Base-by-base conservation (phyloP, 306 rosid genomes). In the Quercus agrifolia region DNA sequence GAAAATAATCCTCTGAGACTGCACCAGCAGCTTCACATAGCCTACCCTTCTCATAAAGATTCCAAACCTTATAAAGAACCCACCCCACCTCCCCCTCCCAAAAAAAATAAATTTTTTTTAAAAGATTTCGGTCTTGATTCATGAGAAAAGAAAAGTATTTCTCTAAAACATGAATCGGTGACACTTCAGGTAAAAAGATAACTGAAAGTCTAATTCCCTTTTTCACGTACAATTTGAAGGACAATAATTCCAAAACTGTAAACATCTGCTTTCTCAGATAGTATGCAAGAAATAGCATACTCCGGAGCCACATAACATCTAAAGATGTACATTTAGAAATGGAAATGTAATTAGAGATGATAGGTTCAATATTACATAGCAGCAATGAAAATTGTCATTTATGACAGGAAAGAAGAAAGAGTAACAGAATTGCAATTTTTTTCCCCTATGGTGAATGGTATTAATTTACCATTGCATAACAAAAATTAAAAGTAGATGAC, bases 271-370 rank as follows among this genome's bases (percentile, higher is more conserved):
- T 92, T 92, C 78, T 89, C 93, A 0, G 88, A 71, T 74, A 87
- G 78, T 77, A 82, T 89, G 6, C 91, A 91, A 6, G 54, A 85
- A 82, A 86, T 76, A 4, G 83, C 74, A 69, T 92, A 92, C 38
- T 92, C 91, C 0, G 92, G 93, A 86, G 97, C 97, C 92, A 90
- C 86, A 33, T 92, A 92, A 70, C 95, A 95, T 31, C 93, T 92
- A 64, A 7, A 51, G 5, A 41, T 41, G 76, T 23, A 49, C 52
- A 41, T 12, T 72, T 56, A 21, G 35, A 35, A 66, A 73, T 8
- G 17, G 6, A 68, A 18, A 19, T 19, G 11, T 41, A 41, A 41
- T 41, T 41, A 8, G 46, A 41, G 12, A 41, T 8, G 12, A 41
- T 41, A 41, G 11, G 3, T 41, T 7, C 1, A 41, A 41, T 41